Percentiles rank a stretch among this genome's conserved stretches.
Evolutionary conservation across 495 filamentous ascomycete genomes (phyloP).

Genomic region (Chlorociboria aeruginascens): DNA sequence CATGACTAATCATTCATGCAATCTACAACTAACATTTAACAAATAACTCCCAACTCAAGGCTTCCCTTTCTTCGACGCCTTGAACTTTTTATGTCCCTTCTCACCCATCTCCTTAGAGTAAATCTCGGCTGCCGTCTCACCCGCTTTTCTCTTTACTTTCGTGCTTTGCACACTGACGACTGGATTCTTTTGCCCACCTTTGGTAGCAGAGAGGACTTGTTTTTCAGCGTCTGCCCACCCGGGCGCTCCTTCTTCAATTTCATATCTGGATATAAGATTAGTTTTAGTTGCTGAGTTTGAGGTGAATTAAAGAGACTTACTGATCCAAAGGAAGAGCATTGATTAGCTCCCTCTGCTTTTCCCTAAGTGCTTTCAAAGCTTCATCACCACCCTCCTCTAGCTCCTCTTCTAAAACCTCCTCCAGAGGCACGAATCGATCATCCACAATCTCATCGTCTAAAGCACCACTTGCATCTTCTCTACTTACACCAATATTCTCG

Average conservation of each 20-base stretch:
- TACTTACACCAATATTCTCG: constrained; percentile 37
- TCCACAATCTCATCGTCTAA: constrained; percentile 52
- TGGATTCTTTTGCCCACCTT: constrained; percentile 45
- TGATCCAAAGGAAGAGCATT: constrained; percentile 79
- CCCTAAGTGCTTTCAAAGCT: constrained; percentile 51
- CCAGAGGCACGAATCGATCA: constrained; percentile 52
- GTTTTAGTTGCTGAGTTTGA: background rate
- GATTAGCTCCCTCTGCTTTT: constrained; percentile 72
- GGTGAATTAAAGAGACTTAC: constrained; percentile 37
- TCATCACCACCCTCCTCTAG: constrained; percentile 73
- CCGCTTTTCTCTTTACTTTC: constrained; percentile 72
- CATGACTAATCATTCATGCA: background rate
- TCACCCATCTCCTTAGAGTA: constrained; percentile 46
- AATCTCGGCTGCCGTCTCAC: constrained; percentile 43
- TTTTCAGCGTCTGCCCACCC: constrained; percentile 80
- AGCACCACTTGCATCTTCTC: constrained; percentile 37
- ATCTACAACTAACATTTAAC: too few relatives aligned
- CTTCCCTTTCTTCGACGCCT: constrained; percentile 10
- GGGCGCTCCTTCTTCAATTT: constrained; percentile 57
- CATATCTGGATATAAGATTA: constrained; percentile 46
- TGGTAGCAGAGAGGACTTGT: constrained; percentile 46
- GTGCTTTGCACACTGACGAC: constrained; percentile 74
- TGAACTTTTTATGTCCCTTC: constrained; percentile 42
- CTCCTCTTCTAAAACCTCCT: constrained; percentile 71
- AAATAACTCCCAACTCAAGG: background rate